Evolutionary conservation across 768 basidiomycete genomes (phyloP).

Genomic region (Podaxis carcinomalis): DNA sequence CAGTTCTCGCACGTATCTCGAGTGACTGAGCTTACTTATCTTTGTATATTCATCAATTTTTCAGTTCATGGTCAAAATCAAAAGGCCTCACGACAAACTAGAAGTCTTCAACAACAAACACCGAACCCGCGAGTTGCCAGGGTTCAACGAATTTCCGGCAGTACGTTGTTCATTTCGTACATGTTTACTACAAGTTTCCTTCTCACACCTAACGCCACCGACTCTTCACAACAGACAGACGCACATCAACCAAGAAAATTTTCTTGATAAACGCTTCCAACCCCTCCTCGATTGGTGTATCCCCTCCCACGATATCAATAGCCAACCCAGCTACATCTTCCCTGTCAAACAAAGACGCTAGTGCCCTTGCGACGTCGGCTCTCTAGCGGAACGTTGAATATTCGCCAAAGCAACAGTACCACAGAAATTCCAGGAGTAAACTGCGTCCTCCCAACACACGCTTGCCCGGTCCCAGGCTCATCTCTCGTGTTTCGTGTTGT

Average conservation of each 20-base stretch:
- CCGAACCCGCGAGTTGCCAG: too few species aligned
- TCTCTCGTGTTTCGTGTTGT: constrained; percentile 38
- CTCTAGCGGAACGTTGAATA: constrained; percentile 26
- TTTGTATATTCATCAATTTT: too few species aligned
- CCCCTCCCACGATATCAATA: constrained; percentile 53
- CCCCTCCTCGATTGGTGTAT: constrained; percentile 38
- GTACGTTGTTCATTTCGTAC: too few species aligned
- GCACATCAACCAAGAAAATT: constrained; percentile 27
- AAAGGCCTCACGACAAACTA: too few species aligned
- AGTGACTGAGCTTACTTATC: too few species aligned
- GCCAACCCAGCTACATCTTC: constrained; percentile 55
- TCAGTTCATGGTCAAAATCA: too few species aligned
- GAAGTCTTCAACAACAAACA: too few species aligned
- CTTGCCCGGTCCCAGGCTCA: constrained; percentile 44
- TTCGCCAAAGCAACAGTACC: background rate
- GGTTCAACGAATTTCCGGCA: too few species aligned
- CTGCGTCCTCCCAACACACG: constrained; percentile 47
- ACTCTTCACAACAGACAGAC: background rate
- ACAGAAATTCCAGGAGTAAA: constrained; percentile 43
- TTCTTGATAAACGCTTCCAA: constrained; percentile 46
- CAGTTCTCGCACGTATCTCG: too few species aligned
- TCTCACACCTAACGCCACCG: too few species aligned
- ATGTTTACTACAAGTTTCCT: too few species aligned
- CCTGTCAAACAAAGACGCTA: constrained; percentile 42
- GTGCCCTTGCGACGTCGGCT: constrained; percentile 49